Conservation (phyloP, 2,329 filamentous ascomycete species). For the Nannizziopsis arthrosporioides region DNA sequence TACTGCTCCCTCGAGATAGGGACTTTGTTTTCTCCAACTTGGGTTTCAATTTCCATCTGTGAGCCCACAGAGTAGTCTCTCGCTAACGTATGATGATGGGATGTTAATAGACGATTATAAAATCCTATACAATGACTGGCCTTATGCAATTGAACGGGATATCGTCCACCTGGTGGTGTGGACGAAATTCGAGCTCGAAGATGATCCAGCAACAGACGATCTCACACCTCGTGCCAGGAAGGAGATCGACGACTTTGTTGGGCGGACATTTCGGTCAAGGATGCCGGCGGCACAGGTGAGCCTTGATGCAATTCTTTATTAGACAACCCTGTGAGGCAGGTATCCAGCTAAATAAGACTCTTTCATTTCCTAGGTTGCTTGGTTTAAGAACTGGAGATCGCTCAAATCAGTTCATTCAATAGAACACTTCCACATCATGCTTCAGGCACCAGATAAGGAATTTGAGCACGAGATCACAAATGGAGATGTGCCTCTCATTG, state of each 20-base stretch:
- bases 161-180: constrained; percentile 49
- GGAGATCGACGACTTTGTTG: constrained; percentile 41
- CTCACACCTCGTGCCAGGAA: constrained; percentile 38
- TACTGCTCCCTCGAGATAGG: not conserved
- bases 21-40: not conserved
- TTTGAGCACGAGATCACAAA: constrained; percentile 61
- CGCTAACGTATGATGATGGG: constrained; percentile 28
- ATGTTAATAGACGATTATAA: constrained; percentile 37
- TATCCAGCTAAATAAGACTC: not conserved
- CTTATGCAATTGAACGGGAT: constrained; percentile 45
- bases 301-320: too few species aligned
- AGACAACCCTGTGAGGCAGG: not conserved
- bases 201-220: constrained; percentile 37
- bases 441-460: constrained; percentile 59
- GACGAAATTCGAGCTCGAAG: constrained; percentile 39
- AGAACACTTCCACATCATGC: constrained; percentile 47
- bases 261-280: constrained; percentile 45
- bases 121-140: constrained; percentile 53
- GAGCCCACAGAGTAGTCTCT: constrained; percentile 20
- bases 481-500: constrained; percentile 57
- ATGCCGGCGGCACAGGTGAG: constrained; percentile 30
- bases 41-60: not conserved
- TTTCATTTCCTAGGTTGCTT: constrained; percentile 39
- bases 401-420: constrained; percentile 49
- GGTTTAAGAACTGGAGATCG: constrained; percentile 55